Conservation (phyloP, 192 early-diverging fungal genomes). For the Tieghemiomyces parasiticus region DNA sequence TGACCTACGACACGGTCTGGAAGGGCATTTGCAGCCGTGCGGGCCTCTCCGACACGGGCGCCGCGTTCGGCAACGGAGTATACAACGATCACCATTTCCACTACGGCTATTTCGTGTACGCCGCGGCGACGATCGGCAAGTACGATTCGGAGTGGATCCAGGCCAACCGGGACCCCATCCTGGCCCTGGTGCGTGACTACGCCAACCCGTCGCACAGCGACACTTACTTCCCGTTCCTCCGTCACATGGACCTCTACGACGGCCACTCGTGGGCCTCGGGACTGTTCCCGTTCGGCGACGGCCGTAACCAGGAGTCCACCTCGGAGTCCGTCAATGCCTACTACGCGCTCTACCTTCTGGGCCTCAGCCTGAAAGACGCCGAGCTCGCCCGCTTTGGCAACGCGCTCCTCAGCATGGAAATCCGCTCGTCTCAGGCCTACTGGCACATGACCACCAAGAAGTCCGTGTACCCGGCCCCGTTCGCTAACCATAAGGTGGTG, state of each 20-base stretch:
- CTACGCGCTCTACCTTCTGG: conserved; percentile 32
- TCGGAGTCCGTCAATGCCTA: conserved; percentile 38
- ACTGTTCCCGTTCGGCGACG: conserved; percentile 26
- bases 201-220: conserved; percentile 31
- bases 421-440: conserved; percentile 25
- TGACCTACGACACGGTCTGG: conserved; percentile 31
- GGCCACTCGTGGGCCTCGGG: conserved; percentile 53
- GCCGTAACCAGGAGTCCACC: conserved; percentile 34
- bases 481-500: conserved; percentile 22
- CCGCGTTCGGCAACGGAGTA: conserved; percentile 35
- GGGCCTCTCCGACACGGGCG: conserved; percentile 18
- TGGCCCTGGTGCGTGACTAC: conserved; percentile 36
- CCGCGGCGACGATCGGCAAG: conserved; percentile 28
- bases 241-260: conserved; percentile 41
- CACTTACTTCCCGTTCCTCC: conserved; percentile 31
- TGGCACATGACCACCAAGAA: conserved; percentile 28
- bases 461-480: conserved; percentile 20
- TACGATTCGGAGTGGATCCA: conserved; percentile 27
- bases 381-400: conserved; percentile 24
- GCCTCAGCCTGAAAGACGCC: conserved; percentile 18
- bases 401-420: conserved; percentile 31
- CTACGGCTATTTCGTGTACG: conserved; percentile 40
- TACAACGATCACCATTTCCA: conserved; percentile 50
- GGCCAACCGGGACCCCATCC: conserved; percentile 17
- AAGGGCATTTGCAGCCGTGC: conserved; percentile 25